Evolutionary conservation across 345 rosid genomes (phyloP).

Genomic region (Hypericum perforatum): DNA sequence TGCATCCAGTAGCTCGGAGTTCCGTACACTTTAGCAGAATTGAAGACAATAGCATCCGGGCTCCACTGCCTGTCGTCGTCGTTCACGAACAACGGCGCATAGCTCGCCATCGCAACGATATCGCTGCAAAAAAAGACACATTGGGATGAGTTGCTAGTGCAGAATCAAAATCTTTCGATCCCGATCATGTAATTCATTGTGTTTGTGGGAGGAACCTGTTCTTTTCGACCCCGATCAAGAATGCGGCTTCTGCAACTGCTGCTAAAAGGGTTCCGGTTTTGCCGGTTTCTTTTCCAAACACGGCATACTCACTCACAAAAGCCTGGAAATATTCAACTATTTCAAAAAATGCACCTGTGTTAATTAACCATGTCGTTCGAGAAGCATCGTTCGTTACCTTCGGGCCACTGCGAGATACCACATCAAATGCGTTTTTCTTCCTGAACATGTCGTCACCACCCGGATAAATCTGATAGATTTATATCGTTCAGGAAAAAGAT

Average conservation of each 20-base stretch:
- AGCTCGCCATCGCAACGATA: constrained; percentile 86
- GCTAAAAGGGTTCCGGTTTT: constrained; percentile 73
- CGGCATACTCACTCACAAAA: constrained; percentile 95
- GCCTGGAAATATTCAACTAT: constrained; percentile 40
- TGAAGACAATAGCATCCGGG: constrained; percentile 89
- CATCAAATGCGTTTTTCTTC: constrained; percentile 54
- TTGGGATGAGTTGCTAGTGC: background rate
- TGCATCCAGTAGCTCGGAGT: constrained; percentile 99
- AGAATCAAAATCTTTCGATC: background rate
- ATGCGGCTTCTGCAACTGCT: constrained; percentile 83
- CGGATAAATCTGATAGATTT: constrained; percentile 46
- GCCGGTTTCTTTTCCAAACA: constrained; percentile 80
- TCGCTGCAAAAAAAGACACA: constrained; percentile 45
- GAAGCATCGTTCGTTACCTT: constrained; percentile 38
- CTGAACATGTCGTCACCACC: constrained; percentile 62
- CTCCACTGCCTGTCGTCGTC: constrained; percentile 89
- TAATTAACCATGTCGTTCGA: background rate
- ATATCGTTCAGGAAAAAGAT: constrained; percentile 6
- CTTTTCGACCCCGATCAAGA: constrained; percentile 86
- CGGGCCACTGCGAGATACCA: constrained; percentile 61
- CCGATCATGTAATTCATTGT: too few species aligned
- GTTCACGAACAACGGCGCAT: constrained; percentile 92
- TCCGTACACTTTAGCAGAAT: constrained; percentile 62
- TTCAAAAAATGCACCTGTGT: background rate
- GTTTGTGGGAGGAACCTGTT: constrained; percentile 49